Base-by-base conservation (phyloP, 345 rosid species). In the Geranium brycei region DNA sequence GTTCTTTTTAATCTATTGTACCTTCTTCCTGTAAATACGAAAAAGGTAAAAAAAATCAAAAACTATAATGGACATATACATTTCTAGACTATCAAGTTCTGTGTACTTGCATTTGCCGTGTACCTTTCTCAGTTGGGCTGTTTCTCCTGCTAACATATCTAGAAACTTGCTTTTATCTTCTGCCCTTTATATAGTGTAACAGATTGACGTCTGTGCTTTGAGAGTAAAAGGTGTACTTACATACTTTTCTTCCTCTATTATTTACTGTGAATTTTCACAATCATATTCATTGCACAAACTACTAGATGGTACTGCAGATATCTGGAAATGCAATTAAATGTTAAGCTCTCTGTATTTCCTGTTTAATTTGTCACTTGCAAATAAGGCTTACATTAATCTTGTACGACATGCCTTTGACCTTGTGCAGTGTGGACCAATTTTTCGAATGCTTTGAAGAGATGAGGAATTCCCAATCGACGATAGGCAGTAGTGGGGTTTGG, bases 361-460 rank as follows among this genome's bases (percentile, higher is more conserved):
- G 53, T 47, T 47, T 47, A 47, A 47, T 2, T 47, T 47, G 13
- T 47, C 53, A 47, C 12, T 47, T 8, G 53, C 53, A 47, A 47
- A 13, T 47, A 47, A 47, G 12, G 53, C 47, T 13, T 47, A 47
- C 53, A 47, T 47, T 47, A 0, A 47, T 15, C 15, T 47, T 2
- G 53, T 47, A 47, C 11, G 53, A 13, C 53, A 47, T 47, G 53
- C 53, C 15, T 47, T 47, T 47, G 71, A 6, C 51, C 67, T 58
- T 65, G 61, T 60, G 62, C 88, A 93, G 99, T 4, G 81, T 93
- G 85, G 96, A 90, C 76, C 97, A 87, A 61, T 93, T 93, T 77
- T 93, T 93, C 71, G 97, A 90, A 78, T 93, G 97, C 70, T 83
- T 93, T 69, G 97, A 93, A 76, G 97, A 80, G 76, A 75, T 93